These are phyloP conservation scores for Lipomyces spencermartinsiae DNA, from an alignment of 805 yeast species.

Conservation along the genomic window DNA sequence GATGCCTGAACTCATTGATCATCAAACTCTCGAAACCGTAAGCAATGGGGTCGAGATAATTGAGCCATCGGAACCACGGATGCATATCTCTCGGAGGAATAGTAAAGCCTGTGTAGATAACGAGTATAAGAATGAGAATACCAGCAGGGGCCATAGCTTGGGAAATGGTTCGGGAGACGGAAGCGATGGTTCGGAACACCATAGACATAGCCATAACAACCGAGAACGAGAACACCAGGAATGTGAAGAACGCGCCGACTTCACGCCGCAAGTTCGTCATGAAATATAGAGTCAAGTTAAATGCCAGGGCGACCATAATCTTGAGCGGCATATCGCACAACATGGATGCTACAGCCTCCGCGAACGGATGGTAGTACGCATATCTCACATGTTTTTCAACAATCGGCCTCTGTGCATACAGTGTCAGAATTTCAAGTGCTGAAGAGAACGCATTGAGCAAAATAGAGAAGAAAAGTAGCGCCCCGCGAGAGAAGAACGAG, in stretches of 20 bases:
- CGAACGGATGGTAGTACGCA: conserved; percentile 74
- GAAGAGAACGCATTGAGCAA: conserved; percentile 55
- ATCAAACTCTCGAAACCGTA: conserved; percentile 56
- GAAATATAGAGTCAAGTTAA: conserved; percentile 61
- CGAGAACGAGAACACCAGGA: conserved; percentile 53
- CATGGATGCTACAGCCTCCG: conserved; percentile 70
- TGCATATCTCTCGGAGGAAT: conserved; percentile 53
- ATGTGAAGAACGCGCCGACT: conserved; percentile 63
- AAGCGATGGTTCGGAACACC: conserved; percentile 61
- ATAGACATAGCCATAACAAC: conserved; percentile 57
- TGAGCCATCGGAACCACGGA: conserved; percentile 61
- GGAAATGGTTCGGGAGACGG: conserved; percentile 56
- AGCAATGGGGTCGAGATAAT: conserved; percentile 54
- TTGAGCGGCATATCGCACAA: conserved; percentile 70
- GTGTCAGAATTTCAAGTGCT: conserved; percentile 52
- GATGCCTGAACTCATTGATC: conserved; percentile 54
- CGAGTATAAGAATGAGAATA: conserved; percentile 55
- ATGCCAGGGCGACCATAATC: conserved; percentile 52
- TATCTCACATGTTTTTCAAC: conserved; percentile 74
- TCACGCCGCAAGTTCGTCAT: conserved; percentile 57
- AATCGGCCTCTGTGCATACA: conserved; percentile 61
- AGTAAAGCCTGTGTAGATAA: conserved; percentile 65
- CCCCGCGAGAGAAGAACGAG: conserved; percentile 70
- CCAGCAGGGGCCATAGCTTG: conserved; percentile 69
- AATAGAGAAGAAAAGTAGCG: conserved; percentile 57